phyloP scores from a whole-genome alignment of 371 early-diverging fungal genomes.

The Rhizopus delemar region DNA sequence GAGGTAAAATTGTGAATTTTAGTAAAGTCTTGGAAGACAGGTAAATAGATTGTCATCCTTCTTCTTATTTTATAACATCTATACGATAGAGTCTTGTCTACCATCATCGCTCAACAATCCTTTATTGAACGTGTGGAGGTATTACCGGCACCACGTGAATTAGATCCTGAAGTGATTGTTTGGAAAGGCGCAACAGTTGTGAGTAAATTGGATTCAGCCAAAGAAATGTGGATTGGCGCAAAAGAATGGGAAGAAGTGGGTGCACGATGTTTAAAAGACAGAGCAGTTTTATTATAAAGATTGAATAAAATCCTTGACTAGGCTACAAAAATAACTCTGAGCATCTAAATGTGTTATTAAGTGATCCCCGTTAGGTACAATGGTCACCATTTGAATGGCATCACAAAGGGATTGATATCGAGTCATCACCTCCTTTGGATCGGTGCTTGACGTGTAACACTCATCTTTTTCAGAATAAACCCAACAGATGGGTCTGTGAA shows the following conservation, averaged over 20 bases:
- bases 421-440: conserved; percentile 27
- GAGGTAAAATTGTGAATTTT: conserved; percentile 76
- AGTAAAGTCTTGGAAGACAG: conserved; percentile 71
- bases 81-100: conserved; percentile 34
- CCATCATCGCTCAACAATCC: conserved; percentile 36
- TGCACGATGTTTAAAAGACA: conserved; percentile 65
- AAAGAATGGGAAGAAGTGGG: conserved; percentile 80
- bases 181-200: conserved; percentile 92
- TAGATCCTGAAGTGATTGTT: conserved; percentile 82
- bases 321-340: conserved; percentile 23
- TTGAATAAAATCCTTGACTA: conserved; percentile 14
- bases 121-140: conserved; percentile 74
- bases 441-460: conserved; percentile 30
- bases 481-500: conserved; percentile 43
- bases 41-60: conserved; percentile 26
- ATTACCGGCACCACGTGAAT: conserved; percentile 78
- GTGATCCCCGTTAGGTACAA: conserved; percentile 50
- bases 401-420: conserved; percentile 39
- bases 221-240: conserved; percentile 78
- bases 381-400: conserved; percentile 33
- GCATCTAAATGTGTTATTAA: conserved; percentile 32
- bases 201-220: conserved; percentile 73
- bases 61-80: neutral
- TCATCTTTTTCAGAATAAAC: conserved; percentile 53
- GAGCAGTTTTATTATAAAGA: conserved; percentile 43